These are phyloP conservation scores for Epichloe hybrida DNA, from an alignment of 2,329 filamentous ascomycete species.

Conservation along the genomic window DNA sequence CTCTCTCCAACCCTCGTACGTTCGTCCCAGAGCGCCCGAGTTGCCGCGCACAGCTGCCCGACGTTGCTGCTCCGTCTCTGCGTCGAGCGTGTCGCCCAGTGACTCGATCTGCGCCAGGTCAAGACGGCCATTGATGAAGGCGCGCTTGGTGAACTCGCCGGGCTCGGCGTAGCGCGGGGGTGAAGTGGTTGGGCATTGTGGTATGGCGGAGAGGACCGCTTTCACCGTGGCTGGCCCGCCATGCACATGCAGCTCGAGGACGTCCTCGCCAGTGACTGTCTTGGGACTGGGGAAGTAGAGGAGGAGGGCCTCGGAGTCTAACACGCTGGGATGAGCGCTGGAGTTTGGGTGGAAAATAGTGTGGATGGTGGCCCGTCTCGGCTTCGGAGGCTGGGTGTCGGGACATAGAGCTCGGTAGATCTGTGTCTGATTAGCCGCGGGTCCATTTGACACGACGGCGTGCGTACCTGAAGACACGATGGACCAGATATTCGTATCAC, in stretches of 20 bases:
- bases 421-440: constrained; percentile 16
- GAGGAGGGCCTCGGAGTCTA: constrained; percentile 67
- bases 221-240: constrained; percentile 81
- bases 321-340: constrained; percentile 26
- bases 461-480: constrained; percentile 48
- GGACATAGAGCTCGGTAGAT: constrained; percentile 40
- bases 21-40: constrained; percentile 52
- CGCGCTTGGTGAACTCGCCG: constrained; percentile 86
- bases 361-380: constrained; percentile 55
- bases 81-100: constrained; percentile 47
- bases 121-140: constrained; percentile 76
- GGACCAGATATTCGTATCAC: constrained; percentile 79
- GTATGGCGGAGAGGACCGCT: constrained; percentile 68
- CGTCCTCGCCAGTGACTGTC: constrained; percentile 83
- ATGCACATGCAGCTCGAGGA: constrained; percentile 90
- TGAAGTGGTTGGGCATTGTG: constrained; percentile 27
- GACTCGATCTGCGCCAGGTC: constrained; percentile 74
- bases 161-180: constrained; percentile 77
- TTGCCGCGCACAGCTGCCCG: constrained; percentile 70
- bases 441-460: background rate
- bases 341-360: constrained; percentile 47
- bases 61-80: constrained; percentile 85
- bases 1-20: constrained; percentile 74
- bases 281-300: constrained; percentile 70
- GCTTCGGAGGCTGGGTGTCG: constrained; percentile 26